Percentiles rank a stretch among this genome's conserved stretches.
phyloP scores from a whole-genome alignment of 148 eudicot genomes.

The Agrostemma githago region DNA sequence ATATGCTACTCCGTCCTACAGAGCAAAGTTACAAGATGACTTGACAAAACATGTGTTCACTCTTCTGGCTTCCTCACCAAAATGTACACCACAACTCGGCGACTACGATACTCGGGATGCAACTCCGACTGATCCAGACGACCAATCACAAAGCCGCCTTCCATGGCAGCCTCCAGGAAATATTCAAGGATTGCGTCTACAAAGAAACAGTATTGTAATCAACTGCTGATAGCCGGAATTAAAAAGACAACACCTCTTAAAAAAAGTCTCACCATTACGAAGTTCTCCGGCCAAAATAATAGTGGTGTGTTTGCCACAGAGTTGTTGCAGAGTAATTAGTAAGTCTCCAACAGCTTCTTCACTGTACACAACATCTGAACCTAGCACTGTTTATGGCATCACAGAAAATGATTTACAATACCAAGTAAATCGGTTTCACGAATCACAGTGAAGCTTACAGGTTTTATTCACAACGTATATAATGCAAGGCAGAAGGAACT shows the following conservation, averaged over 20 bases:
- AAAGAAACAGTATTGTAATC: not conserved
- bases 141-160: slow-evolving; percentile 57
- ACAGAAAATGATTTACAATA: not conserved
- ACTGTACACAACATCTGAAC: slow-evolving; percentile 87
- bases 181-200: slow-evolving; percentile 56
- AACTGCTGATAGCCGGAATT: not conserved
- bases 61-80: slow-evolving; percentile 42
- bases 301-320: slow-evolving; percentile 65
- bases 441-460: not conserved
- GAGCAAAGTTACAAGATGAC: not conserved
- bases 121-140: slow-evolving; percentile 64
- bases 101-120: slow-evolving; percentile 80
- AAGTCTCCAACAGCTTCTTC: slow-evolving; percentile 79
- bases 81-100: slow-evolving; percentile 72
- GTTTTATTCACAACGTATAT: not conserved
- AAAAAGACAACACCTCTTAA: not conserved
- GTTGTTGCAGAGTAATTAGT: slow-evolving; percentile 47
- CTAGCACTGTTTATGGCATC: slow-evolving; percentile 36
- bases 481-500: not conserved
- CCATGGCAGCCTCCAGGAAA: slow-evolving; percentile 68
- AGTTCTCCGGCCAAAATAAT: slow-evolving; percentile 82
- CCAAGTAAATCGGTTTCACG: not conserved
- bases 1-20: not conserved
- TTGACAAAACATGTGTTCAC: not conserved
- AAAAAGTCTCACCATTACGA: slow-evolving; percentile 63